phyloP scores from a whole-genome alignment of 2,329 filamentous ascomycete genomes.

The Cordyceps farinosa region DNA sequence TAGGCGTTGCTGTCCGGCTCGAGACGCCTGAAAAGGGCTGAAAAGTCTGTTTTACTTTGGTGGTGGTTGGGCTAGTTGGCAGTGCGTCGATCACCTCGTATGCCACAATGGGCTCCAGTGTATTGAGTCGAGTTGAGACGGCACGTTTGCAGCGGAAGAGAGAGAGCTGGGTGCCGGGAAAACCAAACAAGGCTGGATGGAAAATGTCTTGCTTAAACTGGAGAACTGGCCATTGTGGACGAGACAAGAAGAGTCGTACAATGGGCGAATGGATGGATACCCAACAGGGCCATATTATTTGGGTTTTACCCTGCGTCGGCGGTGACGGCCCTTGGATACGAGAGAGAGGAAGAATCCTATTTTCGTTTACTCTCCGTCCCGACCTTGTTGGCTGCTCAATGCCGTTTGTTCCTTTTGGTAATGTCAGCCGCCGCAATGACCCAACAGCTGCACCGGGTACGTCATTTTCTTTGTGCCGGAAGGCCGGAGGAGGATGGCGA shows the following conservation, averaged over 20 bases:
- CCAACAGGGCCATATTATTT: background rate
- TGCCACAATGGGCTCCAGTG: background rate
- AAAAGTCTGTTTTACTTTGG: background rate
- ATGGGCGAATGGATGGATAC: background rate
- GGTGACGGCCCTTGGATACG: background rate
- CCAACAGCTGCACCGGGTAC: background rate
- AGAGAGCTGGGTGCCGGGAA: background rate
- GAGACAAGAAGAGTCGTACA: background rate
- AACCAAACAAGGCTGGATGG: background rate
- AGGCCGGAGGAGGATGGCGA: background rate
- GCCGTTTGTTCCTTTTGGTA: background rate
- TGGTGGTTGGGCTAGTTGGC: conserved; percentile 1
- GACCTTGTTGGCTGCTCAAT: background rate
- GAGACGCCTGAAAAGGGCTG: background rate
- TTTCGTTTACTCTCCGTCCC: background rate
- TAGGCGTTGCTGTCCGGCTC: background rate
- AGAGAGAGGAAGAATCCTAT: background rate
- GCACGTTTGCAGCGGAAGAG: background rate
- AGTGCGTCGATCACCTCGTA: conserved; percentile 7
- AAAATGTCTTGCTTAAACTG: background rate
- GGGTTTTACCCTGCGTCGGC: background rate
- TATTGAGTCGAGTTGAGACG: background rate
- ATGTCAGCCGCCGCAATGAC: background rate
- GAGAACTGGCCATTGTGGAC: background rate
- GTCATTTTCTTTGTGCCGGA: background rate